These are phyloP conservation scores for Aspergillus tubingensis DNA, from an alignment of 2,329 filamentous ascomycete species.

Conservation along the genomic window DNA sequence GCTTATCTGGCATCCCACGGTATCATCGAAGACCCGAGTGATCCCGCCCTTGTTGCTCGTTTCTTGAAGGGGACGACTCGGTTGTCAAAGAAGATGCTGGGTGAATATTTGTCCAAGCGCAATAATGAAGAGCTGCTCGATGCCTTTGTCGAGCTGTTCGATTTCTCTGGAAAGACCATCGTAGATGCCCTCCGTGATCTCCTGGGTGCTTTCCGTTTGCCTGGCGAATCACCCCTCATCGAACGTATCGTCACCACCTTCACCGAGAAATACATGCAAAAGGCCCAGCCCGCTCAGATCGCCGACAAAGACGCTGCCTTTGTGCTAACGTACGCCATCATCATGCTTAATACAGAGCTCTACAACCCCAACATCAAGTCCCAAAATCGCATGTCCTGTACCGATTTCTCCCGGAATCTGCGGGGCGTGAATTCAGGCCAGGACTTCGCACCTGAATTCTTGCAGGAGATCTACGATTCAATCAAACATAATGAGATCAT, in stretches of 20 bases:
- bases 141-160: constrained; percentile 82
- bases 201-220: constrained; percentile 89
- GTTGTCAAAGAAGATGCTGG: constrained; percentile 85
- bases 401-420: constrained; percentile 85
- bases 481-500: constrained; percentile 96
- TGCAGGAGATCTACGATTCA: constrained; percentile 83
- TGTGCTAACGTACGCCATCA: constrained; percentile 91
- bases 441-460: constrained; percentile 80
- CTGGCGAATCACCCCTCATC: constrained; percentile 89
- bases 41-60: constrained; percentile 76
- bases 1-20: constrained; percentile 82
- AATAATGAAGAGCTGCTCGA: constrained; percentile 82
- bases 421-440: constrained; percentile 83
- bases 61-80: constrained; percentile 87
- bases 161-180: constrained; percentile 82
- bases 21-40: constrained; percentile 74
- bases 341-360: constrained; percentile 95
- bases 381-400: constrained; percentile 77
- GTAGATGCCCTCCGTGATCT: constrained; percentile 86
- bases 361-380: constrained; percentile 85
- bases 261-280: constrained; percentile 77
- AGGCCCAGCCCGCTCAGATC: constrained; percentile 70
- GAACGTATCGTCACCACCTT: constrained; percentile 89
- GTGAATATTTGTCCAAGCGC: constrained; percentile 90
- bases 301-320: constrained; percentile 86